Conservation (phyloP, 257 asterid species). For the Solanum peruvianum region DNA sequence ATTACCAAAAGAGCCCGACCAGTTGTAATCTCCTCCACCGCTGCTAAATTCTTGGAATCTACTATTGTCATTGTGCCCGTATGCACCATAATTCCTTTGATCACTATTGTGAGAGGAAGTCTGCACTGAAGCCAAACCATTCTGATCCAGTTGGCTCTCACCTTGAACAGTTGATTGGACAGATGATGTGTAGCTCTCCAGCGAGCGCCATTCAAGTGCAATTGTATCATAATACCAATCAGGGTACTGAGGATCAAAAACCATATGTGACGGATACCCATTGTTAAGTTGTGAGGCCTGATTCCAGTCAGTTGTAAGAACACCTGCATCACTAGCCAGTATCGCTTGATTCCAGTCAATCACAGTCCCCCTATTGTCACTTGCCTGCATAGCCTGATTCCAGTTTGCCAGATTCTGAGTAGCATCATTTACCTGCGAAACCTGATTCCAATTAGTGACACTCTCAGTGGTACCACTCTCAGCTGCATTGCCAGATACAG, state of each 20-base stretch:
- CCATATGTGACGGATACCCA: conserved; percentile 81
- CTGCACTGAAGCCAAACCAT: conserved; percentile 14
- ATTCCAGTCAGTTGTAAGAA: conserved; percentile 37
- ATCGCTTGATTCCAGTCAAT: conserved; percentile 16
- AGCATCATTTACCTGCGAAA: conserved; percentile 22
- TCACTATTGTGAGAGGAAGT: conserved; percentile 23
- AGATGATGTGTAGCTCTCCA: conserved; percentile 48
- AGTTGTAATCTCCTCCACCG: conserved; percentile 34
- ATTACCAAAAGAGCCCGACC: conserved; percentile 29
- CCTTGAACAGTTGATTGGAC: conserved; percentile 32
- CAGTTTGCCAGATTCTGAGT: conserved; percentile 26
- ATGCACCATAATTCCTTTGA: conserved; percentile 10
- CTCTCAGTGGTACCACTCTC: conserved; percentile 37
- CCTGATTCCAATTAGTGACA: conserved; percentile 41
- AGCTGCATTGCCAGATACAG: conserved; percentile 39
- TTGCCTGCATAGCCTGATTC: conserved; percentile 33
- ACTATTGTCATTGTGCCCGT: conserved; percentile 21
- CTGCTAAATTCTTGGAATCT: conserved; percentile 20
- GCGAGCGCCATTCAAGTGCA: conserved; percentile 56
- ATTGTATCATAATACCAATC: conserved; percentile 82
- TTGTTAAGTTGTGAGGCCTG: conserved; percentile 34
- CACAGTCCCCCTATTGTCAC: conserved; percentile 2
- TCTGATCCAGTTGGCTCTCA: conserved; percentile 37
- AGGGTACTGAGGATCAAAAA: conserved; percentile 88
- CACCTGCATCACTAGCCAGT: conserved; percentile 13